Evolutionary conservation across 2,329 filamentous ascomycete genomes (phyloP).

Genomic region (Dactylellina parvicollis): DNA sequence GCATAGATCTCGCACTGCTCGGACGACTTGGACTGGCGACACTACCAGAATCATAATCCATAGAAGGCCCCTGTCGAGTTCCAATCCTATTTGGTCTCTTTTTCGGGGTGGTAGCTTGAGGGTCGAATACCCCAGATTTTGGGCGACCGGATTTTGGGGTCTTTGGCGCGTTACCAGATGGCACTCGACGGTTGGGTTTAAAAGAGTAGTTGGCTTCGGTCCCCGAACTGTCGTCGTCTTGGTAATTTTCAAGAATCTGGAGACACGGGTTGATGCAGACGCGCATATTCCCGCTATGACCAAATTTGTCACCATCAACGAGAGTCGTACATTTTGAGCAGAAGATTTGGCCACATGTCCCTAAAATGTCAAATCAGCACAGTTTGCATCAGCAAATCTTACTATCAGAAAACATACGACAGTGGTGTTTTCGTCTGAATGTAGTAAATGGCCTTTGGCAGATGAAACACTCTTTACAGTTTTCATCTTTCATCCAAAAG

Average conservation of each 20-base stretch:
- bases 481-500: conserved; percentile 99
- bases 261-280: conserved; percentile 90
- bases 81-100: conserved; percentile 44
- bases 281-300: conserved; percentile 81
- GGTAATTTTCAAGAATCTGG: conserved; percentile 86
- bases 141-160: conserved; percentile 36
- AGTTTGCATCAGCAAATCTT: not conserved
- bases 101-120: conserved; percentile 60
- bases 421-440: conserved; percentile 96
- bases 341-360: conserved; percentile 93
- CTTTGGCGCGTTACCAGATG: conserved; percentile 37
- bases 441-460: conserved; percentile 91
- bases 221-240: conserved; percentile 50
- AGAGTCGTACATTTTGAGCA: conserved; percentile 94
- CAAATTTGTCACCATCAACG: conserved; percentile 87
- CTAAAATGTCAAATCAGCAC: conserved; percentile 54
- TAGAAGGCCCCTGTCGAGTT: conserved; percentile 23
- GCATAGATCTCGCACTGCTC: conserved; percentile 57
- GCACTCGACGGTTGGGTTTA: conserved; percentile 32
- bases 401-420: conserved; percentile 68
- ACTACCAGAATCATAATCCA: conserved; percentile 40
- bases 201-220: conserved; percentile 48
- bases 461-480: conserved; percentile 94
- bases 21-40: conserved; percentile 58
- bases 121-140: conserved; percentile 60